A percentile compares a stretch with the other conserved stretches of the same genome.
Conservation (phyloP, 352 stramenopile genomes). For the Bremia lactucae region DNA sequence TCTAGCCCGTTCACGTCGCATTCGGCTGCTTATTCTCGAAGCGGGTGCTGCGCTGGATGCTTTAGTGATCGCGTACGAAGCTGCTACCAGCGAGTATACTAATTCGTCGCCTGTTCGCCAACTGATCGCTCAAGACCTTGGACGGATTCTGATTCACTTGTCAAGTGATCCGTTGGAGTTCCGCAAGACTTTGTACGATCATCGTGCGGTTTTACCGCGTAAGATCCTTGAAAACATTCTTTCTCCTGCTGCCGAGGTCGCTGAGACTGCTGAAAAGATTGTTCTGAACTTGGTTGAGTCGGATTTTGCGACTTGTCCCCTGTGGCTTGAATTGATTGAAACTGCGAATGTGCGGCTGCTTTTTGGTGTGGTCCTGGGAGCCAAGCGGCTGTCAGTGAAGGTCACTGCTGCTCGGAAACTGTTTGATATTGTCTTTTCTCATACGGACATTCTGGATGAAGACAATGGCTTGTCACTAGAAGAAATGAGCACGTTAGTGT, state of each 20-base stretch:
- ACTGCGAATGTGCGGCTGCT: constrained; percentile 42
- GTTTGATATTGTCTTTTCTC: constrained; percentile 62
- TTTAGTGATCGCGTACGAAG: constrained; percentile 48
- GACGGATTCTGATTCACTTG: constrained; percentile 51
- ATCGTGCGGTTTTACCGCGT: constrained; percentile 34
- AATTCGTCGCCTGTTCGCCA: constrained; percentile 25
- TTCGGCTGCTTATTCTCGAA: constrained; percentile 64
- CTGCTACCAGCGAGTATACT: constrained; percentile 28
- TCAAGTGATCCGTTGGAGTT: constrained; percentile 71
- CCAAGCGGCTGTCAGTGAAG: constrained; percentile 44
- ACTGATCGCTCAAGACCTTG: constrained; percentile 34
- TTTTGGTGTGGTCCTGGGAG: constrained; percentile 47
- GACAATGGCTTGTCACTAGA: constrained; percentile 32
- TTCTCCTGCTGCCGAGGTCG: constrained; percentile 35
- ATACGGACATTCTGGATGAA: constrained; percentile 45
- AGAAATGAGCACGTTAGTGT: constrained; percentile 53
- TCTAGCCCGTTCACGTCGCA: constrained; percentile 45
- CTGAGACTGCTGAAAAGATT: constrained; percentile 55
- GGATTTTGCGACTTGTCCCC: constrained; percentile 68
- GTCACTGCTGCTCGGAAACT: constrained; percentile 62
- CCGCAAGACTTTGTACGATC: constrained; percentile 69
- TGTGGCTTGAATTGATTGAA: constrained; percentile 74
- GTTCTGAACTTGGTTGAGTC: constrained; percentile 68
- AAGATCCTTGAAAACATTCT: constrained; percentile 63
- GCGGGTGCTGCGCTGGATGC: constrained; percentile 36